Conservation (phyloP, 805 yeast genomes). For the Grigorovia jiainica region DNA sequence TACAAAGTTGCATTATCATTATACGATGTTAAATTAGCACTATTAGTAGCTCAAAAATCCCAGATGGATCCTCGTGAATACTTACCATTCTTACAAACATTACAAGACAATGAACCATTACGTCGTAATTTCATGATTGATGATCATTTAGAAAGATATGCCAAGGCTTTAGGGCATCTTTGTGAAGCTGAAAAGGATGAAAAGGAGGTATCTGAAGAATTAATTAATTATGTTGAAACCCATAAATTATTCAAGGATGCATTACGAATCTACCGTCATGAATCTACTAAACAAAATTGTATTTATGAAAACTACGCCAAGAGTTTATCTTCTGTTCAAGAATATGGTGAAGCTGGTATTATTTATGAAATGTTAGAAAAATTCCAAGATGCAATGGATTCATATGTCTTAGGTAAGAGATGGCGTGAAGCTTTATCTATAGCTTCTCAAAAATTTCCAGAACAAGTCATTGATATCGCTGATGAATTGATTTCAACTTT, state of each 20-base stretch:
- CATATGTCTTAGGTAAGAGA: constrained; percentile 57
- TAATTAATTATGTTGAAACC: constrained; percentile 55
- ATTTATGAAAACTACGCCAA: constrained; percentile 58
- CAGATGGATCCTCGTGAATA: constrained; percentile 98
- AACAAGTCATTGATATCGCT: constrained; percentile 38
- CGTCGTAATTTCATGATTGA: constrained; percentile 74
- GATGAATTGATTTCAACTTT: constrained; percentile 51
- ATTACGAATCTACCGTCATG: constrained; percentile 49
- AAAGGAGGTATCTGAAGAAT: constrained; percentile 39
- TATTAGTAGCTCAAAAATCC: constrained; percentile 87
- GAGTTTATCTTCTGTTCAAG: constrained; percentile 43
- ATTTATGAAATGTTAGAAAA: constrained; percentile 61
- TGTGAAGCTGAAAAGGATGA: constrained; percentile 35
- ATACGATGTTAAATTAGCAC: constrained; percentile 72
- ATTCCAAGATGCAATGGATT: constrained; percentile 52
- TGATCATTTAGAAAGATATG: constrained; percentile 56
- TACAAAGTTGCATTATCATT: constrained; percentile 73
- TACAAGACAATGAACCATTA: constrained; percentile 56
- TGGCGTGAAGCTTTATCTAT: constrained; percentile 82
- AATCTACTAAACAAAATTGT: constrained; percentile 41
- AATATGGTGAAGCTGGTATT: constrained; percentile 67
- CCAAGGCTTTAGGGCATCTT: constrained; percentile 61
- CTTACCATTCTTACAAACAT: constrained; percentile 76
- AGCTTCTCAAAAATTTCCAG: constrained; percentile 35
- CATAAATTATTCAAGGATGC: constrained; percentile 69